Conservation (phyloP, 257 asterid genomes). For the Handroanthus guayacan region DNA sequence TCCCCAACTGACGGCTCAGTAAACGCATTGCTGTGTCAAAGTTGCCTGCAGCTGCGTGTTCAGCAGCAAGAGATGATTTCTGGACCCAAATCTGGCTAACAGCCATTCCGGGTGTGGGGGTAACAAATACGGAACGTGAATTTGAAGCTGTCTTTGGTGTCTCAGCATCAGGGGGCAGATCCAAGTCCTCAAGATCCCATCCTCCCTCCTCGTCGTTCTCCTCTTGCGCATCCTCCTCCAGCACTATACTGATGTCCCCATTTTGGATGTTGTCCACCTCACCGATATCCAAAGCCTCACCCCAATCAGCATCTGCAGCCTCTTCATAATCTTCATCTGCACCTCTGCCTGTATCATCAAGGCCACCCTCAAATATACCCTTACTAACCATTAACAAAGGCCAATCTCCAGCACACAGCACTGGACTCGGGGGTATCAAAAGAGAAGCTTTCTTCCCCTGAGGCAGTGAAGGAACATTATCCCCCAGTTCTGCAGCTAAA, state of each 20-base stretch:
- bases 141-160: slow-evolving; percentile 65
- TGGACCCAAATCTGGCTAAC: slow-evolving; percentile 96
- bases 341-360: slow-evolving; percentile 56
- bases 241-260: slow-evolving; percentile 52
- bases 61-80: slow-evolving; percentile 90
- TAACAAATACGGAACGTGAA: slow-evolving; percentile 65
- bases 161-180: slow-evolving; percentile 83
- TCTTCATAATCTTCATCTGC: slow-evolving; percentile 66
- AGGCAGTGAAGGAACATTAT: slow-evolving; percentile 68
- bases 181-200: slow-evolving; percentile 97
- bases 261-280: slow-evolving; percentile 67
- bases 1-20: slow-evolving; percentile 82
- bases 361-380: slow-evolving; percentile 87
- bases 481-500: slow-evolving; percentile 71
- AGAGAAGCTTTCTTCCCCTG: slow-evolving; percentile 61
- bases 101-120: slow-evolving; percentile 90
- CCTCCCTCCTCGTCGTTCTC: slow-evolving; percentile 83
- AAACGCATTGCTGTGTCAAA: slow-evolving; percentile 95
- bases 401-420: slow-evolving; percentile 86
- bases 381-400: slow-evolving; percentile 86
- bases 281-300: slow-evolving; percentile 63
- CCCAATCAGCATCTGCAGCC: slow-evolving; percentile 78
- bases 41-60: slow-evolving; percentile 94
- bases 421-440: slow-evolving; percentile 81
- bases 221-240: slow-evolving; percentile 57